Evolutionary conservation across 2,329 filamentous ascomycete species (phyloP).

Genomic region (Alternaria brassicicola): DNA sequence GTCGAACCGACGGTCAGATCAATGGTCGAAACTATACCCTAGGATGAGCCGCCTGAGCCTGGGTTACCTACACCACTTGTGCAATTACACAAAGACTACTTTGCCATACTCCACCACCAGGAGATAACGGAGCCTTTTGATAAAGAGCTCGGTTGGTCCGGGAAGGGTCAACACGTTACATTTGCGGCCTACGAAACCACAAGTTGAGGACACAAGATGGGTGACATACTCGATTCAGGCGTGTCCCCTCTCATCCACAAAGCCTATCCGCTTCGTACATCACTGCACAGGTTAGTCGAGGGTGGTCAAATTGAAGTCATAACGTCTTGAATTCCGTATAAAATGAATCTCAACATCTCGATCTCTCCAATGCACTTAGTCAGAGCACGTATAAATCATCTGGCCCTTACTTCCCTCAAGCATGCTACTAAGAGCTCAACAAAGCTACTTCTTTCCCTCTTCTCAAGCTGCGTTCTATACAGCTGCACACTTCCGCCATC

Average conservation of each 20-base stretch:
- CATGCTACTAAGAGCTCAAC: not conserved
- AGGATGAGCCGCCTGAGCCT: not conserved
- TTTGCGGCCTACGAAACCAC: too few species aligned
- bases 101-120: not conserved
- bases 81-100: not conserved
- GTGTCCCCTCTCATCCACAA: too few species aligned
- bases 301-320: too few species aligned
- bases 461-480: not conserved
- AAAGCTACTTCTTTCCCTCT: not conserved
- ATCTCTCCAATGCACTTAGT: conserved; percentile 1
- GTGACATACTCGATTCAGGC: too few species aligned
- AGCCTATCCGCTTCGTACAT: too few species aligned
- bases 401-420: not conserved
- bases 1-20: too few species aligned
- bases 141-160: conserved; percentile 30
- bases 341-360: conserved; percentile 1
- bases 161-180: conserved; percentile 28
- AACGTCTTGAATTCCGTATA: conserved; percentile 42
- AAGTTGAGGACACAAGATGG: too few species aligned
- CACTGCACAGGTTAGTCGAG: too few species aligned
- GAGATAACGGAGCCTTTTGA: conserved; percentile 8
- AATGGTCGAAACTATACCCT: not conserved
- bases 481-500: not conserved
- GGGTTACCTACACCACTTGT: not conserved
- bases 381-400: not conserved